Base-by-base conservation (phyloP, 2,329 filamentous ascomycete genomes). In the Chrysosporium queenslandicum region DNA sequence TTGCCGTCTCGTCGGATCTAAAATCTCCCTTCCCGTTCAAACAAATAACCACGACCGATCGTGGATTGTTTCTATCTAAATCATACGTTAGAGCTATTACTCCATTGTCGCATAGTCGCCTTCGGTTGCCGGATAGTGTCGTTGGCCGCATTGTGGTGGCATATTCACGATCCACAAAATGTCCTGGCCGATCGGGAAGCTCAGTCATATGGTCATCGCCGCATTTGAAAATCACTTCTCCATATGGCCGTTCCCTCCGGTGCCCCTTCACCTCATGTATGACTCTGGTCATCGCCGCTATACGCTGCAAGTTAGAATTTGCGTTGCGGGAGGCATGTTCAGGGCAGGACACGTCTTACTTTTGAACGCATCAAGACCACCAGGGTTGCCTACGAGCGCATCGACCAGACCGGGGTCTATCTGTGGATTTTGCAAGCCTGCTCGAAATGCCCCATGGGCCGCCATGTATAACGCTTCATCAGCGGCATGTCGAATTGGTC, bases 401-500 rank as follows among this genome's bases (percentile, higher is more conserved):
- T 43, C 18, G 18, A 50, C 27, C n/a, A 50, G 27, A 11, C 25
- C 39, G 12, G 18, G 18, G 12, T 37, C 39, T 9, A 39, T 18
- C 16, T 30, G 48, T 18, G 48, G 48, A 7, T 42, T 16, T 29
- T 20, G 25, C 14, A 25, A n/a, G 5, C 7, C 20, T 11, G 21
- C 39, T 14, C 39, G 48, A 25, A 42, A 43, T 16, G 16, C 14
- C 8, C 23, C 39, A 34, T 50, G 29, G n/a, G 16, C 20, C 3
- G 48, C 48, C 27, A 50, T 43, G 8, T 11, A 12, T 16, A 50
- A 16, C 16, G 48, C 48, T 43, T 50, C 48, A 14, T 50, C 39
- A 6, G 48, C 48, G n/a, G 48, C 48, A 11, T 30, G 3, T 30
- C 14, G 39, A 16, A 43, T 21, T 16, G 7, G 7, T 18, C 2